Evolutionary conservation across 371 early-diverging fungal genomes (phyloP).

Genomic region (Umbelopsis sp.): DNA sequence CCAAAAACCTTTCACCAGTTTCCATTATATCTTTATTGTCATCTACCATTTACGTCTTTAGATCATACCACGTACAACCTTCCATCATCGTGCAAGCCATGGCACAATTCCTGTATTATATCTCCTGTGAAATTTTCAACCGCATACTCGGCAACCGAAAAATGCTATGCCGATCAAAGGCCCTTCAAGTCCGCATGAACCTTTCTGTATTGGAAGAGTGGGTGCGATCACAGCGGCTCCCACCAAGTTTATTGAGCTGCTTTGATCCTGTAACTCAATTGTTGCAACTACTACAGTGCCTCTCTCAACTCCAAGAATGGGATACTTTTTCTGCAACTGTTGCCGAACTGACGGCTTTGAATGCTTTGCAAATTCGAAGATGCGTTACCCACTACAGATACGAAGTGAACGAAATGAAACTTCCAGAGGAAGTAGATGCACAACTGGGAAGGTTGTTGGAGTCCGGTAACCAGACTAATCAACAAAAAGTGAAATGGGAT

Average conservation of each 20-base stretch:
- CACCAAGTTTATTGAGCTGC: slow-evolving; percentile 47
- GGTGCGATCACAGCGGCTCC: slow-evolving; percentile 67
- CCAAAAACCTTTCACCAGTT: slow-evolving; percentile 48
- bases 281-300: slow-evolving; percentile 80
- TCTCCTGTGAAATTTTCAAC: slow-evolving; percentile 83
- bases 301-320: slow-evolving; percentile 69
- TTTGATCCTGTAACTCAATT: slow-evolving; percentile 74
- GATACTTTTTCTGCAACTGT: slow-evolving; percentile 73
- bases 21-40: slow-evolving; percentile 66
- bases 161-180: slow-evolving; percentile 78
- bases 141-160: slow-evolving; percentile 76
- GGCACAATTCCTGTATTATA: slow-evolving; percentile 74
- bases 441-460: slow-evolving; percentile 15
- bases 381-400: slow-evolving; percentile 84
- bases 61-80: slow-evolving; percentile 68
- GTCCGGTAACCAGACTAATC: slow-evolving; percentile 7
- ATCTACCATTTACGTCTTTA: slow-evolving; percentile 62
- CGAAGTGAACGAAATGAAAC: slow-evolving; percentile 77
- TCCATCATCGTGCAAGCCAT: slow-evolving; percentile 48
- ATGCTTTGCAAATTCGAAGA: slow-evolving; percentile 71
- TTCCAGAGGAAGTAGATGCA: slow-evolving; percentile 70
- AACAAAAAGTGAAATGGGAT: not conserved
- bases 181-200: slow-evolving; percentile 86
- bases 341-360: slow-evolving; percentile 63
- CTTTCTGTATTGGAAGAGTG: slow-evolving; percentile 83